phyloP scores from a whole-genome alignment of 192 early-diverging fungal species.

The Podila minutissima region DNA sequence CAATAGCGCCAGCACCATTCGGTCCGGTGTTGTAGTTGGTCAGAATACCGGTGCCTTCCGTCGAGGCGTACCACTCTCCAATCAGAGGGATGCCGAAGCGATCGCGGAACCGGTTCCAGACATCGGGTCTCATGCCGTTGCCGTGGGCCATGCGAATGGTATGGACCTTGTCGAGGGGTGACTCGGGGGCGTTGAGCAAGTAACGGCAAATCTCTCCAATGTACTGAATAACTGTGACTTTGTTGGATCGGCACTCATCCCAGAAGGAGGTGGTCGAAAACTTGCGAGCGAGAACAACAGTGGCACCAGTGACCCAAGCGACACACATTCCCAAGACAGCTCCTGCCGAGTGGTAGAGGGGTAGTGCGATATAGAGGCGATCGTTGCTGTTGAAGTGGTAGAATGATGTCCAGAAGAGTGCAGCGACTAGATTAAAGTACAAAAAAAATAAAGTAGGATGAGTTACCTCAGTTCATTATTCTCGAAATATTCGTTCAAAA shows the following conservation, averaged over 20 bases:
- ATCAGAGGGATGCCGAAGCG: constrained; percentile 70
- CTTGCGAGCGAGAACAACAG: constrained; percentile 65
- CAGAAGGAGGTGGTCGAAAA: constrained; percentile 65
- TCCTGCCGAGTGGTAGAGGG: constrained; percentile 71
- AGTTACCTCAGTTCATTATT: neutral
- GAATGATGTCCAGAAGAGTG: constrained; percentile 42
- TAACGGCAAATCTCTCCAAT: constrained; percentile 81
- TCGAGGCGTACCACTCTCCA: constrained; percentile 75
- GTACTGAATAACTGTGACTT: constrained; percentile 63
- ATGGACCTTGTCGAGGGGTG: constrained; percentile 63
- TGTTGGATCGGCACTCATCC: constrained; percentile 60
- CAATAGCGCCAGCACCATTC: constrained; percentile 72
- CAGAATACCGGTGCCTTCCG: constrained; percentile 65
- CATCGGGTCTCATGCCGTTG: constrained; percentile 78
- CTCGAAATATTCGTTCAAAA: neutral
- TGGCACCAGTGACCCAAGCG: constrained; percentile 54
- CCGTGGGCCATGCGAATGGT: constrained; percentile 68
- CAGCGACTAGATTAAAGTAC: constrained; percentile 21
- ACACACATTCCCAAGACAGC: constrained; percentile 41
- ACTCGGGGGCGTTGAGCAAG: constrained; percentile 61
- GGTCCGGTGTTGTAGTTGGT: constrained; percentile 61
- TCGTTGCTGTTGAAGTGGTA: constrained; percentile 49
- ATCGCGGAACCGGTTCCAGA: constrained; percentile 71
- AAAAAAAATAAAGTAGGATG: neutral
- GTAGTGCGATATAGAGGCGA: constrained; percentile 68